Base-by-base conservation (phyloP, 768 basidiomycete species). In the Mycena maculata region DNA sequence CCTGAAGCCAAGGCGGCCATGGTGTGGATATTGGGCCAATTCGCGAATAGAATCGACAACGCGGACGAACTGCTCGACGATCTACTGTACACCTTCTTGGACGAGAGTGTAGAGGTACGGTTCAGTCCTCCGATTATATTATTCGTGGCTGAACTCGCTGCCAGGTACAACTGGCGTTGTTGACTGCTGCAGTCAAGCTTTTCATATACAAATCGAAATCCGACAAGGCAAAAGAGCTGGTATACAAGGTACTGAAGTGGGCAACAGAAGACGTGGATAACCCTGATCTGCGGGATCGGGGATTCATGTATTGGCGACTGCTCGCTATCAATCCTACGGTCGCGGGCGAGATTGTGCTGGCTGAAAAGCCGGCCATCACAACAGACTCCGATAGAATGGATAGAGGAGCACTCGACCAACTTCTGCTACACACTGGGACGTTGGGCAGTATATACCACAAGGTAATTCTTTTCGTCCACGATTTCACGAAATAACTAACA, bases 281-380 rank as follows among this genome's bases (percentile, higher is more conserved):
- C 75, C 98, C 98, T 10, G 98, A 99, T 82, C 84, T 99, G 23
- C 88, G 98, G 36, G 98, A 99, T 78, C 85, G 98, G 67, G 98
- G 98, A 4, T 99, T 96, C 83, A 99, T 99, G 93, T 99, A 99
- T 80, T 99, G 98, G 98, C 90, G 98, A 41, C 86, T 99, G 81
- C 86, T 99, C 48, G 96, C 97, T 11, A 91, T 95, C 73, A 95
- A 98, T 75, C 95, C 96, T 2, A 81, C 90, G 10, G 91, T 91
- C 0, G 96, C 98, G 9, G 88, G 91, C 41, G 92, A 95, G 70
- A 92, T 99, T 68, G 96, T 99, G 38, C 84, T 99, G 22, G 86
- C 94, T 18, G 94, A 96, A 72, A 98, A 98, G 74, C 98, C 98
- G 31, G 85, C 95, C 3, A 99, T 99, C 70, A 96, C 95, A n/a